Evolutionary conservation across 2,329 filamentous ascomycete genomes (phyloP).

Genomic region (Aspergillus quadrilineatus): DNA sequence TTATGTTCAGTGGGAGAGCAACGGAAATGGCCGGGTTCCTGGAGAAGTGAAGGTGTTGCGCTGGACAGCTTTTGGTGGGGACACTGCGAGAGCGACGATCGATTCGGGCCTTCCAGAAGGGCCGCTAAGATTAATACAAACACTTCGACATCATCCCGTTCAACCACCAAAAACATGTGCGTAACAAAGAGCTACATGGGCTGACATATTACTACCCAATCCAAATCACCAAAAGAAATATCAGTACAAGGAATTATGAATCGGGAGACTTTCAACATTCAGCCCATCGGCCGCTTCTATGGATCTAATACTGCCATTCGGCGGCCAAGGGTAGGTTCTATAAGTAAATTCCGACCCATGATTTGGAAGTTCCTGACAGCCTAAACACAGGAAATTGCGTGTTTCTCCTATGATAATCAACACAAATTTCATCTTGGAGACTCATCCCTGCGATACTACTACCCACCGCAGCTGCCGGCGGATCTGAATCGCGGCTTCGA

Average conservation of each 20-base stretch:
- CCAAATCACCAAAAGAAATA: not conserved
- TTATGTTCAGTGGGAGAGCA: not conserved
- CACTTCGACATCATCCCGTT: not conserved
- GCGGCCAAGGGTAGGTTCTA: slow-evolving; percentile 63
- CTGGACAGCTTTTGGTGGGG: slow-evolving; percentile 20
- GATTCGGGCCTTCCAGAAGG: slow-evolving; percentile 15
- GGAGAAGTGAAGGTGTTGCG: slow-evolving; percentile 8
- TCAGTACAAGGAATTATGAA: slow-evolving; percentile 27
- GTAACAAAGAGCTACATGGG: not conserved
- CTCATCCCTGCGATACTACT: slow-evolving; percentile 83
- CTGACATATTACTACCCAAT: not conserved
- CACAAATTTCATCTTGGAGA: slow-evolving; percentile 75
- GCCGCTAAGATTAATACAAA: slow-evolving; percentile 8
- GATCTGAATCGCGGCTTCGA: slow-evolving; percentile 81
- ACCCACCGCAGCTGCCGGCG: slow-evolving; percentile 67
- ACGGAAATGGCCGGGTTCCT: not conserved
- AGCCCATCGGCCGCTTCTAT: slow-evolving; percentile 68
- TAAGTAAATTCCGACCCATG: not conserved
- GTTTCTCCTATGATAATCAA: slow-evolving; percentile 87
- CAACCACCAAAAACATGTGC: not conserved
- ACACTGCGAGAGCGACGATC: not conserved
- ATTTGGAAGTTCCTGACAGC: slow-evolving; percentile 10
- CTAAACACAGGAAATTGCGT: slow-evolving; percentile 73
- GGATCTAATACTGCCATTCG: slow-evolving; percentile 69
- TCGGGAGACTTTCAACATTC: slow-evolving; percentile 58